phyloP scores from a whole-genome alignment of 345 rosid genomes.

The Aegle marmelos region DNA sequence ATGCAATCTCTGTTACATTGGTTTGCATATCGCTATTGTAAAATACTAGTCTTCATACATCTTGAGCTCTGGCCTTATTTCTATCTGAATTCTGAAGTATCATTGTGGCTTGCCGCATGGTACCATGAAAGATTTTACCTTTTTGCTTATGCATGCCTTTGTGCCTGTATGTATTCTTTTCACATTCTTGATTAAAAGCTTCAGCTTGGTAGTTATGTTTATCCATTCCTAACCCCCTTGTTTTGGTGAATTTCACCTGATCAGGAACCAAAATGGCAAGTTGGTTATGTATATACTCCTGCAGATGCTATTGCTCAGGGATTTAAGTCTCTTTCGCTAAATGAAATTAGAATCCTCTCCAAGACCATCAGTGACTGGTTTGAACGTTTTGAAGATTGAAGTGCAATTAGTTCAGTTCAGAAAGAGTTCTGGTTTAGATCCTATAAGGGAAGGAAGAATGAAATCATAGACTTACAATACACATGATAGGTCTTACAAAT shows the following conservation, averaged over 20 bases:
- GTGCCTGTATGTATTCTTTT: not conserved
- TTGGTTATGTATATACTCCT: conserved; percentile 71
- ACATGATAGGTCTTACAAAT: not conserved
- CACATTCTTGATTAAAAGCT: not conserved
- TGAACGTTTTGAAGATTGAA: conserved; percentile 51
- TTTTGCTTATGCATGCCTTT: not conserved
- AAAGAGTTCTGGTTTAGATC: not conserved
- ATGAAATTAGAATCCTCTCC: conserved; percentile 64
- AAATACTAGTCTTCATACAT: not conserved
- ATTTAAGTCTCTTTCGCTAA: conserved; percentile 66
- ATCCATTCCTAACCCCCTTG: not conserved
- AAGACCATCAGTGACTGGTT: conserved; percentile 76
- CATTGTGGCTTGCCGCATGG: not conserved
- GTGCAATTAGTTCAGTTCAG: not conserved
- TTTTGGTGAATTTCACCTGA: not conserved
- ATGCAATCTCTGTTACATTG: not conserved
- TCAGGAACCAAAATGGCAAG: conserved; percentile 92
- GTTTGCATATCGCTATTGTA: not conserved
- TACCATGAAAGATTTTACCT: not conserved
- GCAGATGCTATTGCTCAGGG: conserved; percentile 92
- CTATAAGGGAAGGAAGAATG: not conserved
- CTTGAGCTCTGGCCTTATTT: not conserved
- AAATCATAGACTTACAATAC: not conserved
- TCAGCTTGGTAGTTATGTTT: not conserved
- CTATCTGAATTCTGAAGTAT: not conserved